Percentiles rank a stretch among this genome's conserved stretches.
These are phyloP conservation scores for Hirschfeldia incana DNA, from an alignment of 345 rosid genomes.

Conservation along the genomic window DNA sequence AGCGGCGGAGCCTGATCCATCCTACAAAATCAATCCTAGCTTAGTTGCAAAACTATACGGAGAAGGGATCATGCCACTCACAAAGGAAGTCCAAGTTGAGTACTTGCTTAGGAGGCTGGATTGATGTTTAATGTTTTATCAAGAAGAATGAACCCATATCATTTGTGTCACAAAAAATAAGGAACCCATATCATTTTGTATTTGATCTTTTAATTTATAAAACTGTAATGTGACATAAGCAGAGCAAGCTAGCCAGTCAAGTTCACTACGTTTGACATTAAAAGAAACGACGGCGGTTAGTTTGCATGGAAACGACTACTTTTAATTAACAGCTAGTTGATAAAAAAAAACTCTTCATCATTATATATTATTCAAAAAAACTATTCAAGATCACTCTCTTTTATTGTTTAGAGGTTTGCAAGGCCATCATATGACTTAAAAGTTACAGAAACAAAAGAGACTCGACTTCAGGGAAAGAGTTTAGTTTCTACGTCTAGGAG, in stretches of 20 bases:
- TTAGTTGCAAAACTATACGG: slow-evolving; percentile 56
- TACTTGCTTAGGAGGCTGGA: slow-evolving; percentile 66
- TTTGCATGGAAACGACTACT: no score
- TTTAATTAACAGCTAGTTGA: no score
- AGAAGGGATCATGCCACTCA: slow-evolving; percentile 67
- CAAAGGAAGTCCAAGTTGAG: slow-evolving; percentile 68
- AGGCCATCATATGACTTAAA: no score
- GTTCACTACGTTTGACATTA: no score
- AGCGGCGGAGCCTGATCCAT: slow-evolving; percentile 32
- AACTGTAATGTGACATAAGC: slow-evolving; percentile 3
- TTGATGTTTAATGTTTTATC: slow-evolving; percentile 13
- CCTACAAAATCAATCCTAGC: slow-evolving; percentile 55
- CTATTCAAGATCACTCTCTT: no score
- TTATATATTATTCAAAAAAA: no score
- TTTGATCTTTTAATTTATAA: not conserved
- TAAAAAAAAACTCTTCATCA: no score
- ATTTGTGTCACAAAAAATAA: not conserved
- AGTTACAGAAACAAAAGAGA: no score
- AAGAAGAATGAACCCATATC: not conserved
- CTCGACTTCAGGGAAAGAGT: not conserved
- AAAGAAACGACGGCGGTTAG: no score
- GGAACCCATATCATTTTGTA: no score
- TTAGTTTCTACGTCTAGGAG: not conserved
- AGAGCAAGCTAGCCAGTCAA: not conserved
- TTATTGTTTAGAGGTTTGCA: no score